phyloP scores from a whole-genome alignment of 2,329 filamentous ascomycete species.

The Seiridium cupressi region DNA sequence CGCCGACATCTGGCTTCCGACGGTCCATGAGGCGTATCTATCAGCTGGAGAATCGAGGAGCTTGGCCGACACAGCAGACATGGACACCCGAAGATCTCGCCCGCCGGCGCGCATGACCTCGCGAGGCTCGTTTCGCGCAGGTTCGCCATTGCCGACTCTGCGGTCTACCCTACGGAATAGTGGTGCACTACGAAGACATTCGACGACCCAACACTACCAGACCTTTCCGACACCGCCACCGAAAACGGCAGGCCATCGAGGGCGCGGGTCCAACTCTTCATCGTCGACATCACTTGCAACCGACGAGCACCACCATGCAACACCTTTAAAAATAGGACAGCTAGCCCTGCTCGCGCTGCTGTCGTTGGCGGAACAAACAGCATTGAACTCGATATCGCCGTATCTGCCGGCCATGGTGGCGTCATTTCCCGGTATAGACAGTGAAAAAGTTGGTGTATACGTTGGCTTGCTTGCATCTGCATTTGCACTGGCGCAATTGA shows the following conservation, averaged over 20 bases:
- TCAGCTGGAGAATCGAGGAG: too few relatives aligned
- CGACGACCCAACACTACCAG: slow-evolving; percentile 65
- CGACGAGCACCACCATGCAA: slow-evolving; percentile 48
- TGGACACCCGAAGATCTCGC: slow-evolving; percentile 3
- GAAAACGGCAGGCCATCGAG: slow-evolving; percentile 53
- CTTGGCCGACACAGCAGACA: background rate
- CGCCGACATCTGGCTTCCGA: too few relatives aligned
- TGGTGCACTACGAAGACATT: slow-evolving; percentile 24
- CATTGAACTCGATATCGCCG: slow-evolving; percentile 92
- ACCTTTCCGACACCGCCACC: slow-evolving; percentile 78
- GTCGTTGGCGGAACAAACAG: slow-evolving; percentile 90
- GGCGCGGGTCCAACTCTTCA: slow-evolving; percentile 26
- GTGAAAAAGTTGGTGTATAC: slow-evolving; percentile 74
- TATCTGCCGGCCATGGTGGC: slow-evolving; percentile 93
- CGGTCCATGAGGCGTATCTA: too few relatives aligned
- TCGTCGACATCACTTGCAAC: slow-evolving; percentile 25
- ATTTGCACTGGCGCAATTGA: slow-evolving; percentile 89
- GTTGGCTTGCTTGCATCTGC: slow-evolving; percentile 87
- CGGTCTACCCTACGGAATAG: slow-evolving; percentile 8
- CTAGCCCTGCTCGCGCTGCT: slow-evolving; percentile 83
- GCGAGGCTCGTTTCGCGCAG: slow-evolving; percentile 28
- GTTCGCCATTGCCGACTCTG: slow-evolving; percentile 26
- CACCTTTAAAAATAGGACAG: slow-evolving; percentile 80
- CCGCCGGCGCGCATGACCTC: slow-evolving; percentile 19
- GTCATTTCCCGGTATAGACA: slow-evolving; percentile 76